These are phyloP conservation scores for Spinellus fusiger DNA, from an alignment of 192 early-diverging fungal species.

Conservation along the genomic window DNA sequence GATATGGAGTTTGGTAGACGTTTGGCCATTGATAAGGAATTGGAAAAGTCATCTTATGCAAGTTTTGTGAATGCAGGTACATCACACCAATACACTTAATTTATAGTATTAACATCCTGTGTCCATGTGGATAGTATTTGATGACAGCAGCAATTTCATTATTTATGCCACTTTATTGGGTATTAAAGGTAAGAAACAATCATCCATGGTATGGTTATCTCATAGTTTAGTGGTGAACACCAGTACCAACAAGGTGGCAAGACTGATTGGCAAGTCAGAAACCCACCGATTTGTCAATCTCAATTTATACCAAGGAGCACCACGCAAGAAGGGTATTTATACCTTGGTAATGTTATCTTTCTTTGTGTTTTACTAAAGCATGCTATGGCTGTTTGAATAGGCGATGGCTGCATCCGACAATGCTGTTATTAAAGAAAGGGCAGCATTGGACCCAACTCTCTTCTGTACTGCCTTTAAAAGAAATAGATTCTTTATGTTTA, in stretches of 20 bases:
- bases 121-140: slow-evolving; percentile 61
- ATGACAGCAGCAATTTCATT: slow-evolving; percentile 82
- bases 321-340: slow-evolving; percentile 68
- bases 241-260: slow-evolving; percentile 74
- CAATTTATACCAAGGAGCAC: slow-evolving; percentile 85
- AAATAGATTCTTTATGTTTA: slow-evolving; percentile 95
- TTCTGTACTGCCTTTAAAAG: slow-evolving; percentile 86
- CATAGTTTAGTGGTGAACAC: slow-evolving; percentile 65
- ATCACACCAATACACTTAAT: not conserved
- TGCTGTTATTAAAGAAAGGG: slow-evolving; percentile 58
- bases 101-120: too few relatives aligned
- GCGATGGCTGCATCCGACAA: slow-evolving; percentile 88
- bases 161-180: slow-evolving; percentile 92
- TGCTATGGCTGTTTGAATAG: slow-evolving; percentile 14
- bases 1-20: slow-evolving; percentile 98
- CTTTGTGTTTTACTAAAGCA: not conserved
- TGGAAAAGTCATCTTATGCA: slow-evolving; percentile 69
- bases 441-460: slow-evolving; percentile 74
- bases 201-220: not conserved
- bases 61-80: slow-evolving; percentile 62
- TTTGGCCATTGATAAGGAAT: slow-evolving; percentile 81
- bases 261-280: slow-evolving; percentile 87
- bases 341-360: slow-evolving; percentile 51
- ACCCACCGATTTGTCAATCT: slow-evolving; percentile 87
- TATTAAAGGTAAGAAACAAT: slow-evolving; percentile 64